A percentile compares a stretch with the other conserved stretches of the same genome.
These are phyloP conservation scores for Seiridium unicorne DNA, from an alignment of 2,329 filamentous ascomycete species.

Conservation along the genomic window DNA sequence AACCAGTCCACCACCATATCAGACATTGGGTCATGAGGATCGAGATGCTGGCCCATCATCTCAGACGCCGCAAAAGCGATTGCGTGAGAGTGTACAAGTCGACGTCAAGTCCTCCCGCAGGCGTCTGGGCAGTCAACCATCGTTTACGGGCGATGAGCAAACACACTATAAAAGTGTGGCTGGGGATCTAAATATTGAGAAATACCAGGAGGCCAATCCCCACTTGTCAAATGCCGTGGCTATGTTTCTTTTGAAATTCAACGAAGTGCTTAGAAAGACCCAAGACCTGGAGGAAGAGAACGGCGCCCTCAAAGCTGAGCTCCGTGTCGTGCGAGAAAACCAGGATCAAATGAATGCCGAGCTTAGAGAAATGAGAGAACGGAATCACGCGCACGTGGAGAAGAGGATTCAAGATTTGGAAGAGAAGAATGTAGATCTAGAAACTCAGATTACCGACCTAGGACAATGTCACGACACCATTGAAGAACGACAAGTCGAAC, in stretches of 20 bases:
- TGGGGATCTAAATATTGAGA: background rate
- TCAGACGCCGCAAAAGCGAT: constrained; percentile 2
- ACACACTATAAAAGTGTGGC: background rate
- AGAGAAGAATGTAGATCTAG: background rate
- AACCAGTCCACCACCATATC: constrained; percentile 1
- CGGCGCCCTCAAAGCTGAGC: background rate
- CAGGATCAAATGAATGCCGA: constrained; percentile 3
- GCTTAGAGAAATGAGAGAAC: background rate
- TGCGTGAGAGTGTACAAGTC: background rate
- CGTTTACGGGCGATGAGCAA: background rate
- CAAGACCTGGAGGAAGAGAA: constrained; percentile 6
- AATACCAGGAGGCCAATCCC: background rate
- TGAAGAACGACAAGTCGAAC: constrained; percentile 3
- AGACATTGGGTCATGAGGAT: background rate
- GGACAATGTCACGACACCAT: background rate
- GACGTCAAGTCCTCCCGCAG: constrained; percentile 1
- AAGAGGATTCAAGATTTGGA: constrained; percentile 4
- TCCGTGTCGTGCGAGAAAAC: constrained; percentile 1
- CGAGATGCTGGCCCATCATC: background rate
- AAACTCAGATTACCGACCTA: background rate
- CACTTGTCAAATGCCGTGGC: background rate
- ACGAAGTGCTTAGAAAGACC: constrained; percentile 5
- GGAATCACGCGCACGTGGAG: background rate
- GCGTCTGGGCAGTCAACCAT: background rate
- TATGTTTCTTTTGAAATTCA: constrained; percentile 7